These are phyloP conservation scores for Rhytidhysteron rufulum DNA, from an alignment of 2,329 filamentous ascomycete species.

Conservation along the genomic window DNA sequence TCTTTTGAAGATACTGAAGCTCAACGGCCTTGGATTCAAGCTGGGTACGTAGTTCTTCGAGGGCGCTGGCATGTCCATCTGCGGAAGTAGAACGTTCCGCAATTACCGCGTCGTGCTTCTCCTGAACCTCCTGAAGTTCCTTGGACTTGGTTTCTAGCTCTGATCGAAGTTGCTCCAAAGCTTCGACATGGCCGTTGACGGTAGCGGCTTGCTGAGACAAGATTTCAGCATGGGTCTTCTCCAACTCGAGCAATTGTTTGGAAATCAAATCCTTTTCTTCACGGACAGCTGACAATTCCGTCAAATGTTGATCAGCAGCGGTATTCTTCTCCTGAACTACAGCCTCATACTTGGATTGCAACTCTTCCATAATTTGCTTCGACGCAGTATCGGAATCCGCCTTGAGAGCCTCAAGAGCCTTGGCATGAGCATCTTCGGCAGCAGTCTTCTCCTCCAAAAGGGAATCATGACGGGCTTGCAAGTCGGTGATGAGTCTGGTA, in stretches of 20 bases:
- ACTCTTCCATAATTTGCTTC: slow-evolving; percentile 19
- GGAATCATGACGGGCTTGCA: slow-evolving; percentile 26
- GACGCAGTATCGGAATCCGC: slow-evolving; percentile 23
- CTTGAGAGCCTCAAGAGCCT: slow-evolving; percentile 26
- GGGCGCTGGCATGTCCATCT: background rate
- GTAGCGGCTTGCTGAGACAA: slow-evolving; percentile 19
- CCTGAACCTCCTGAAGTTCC: slow-evolving; percentile 26
- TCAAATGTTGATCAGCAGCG: slow-evolving; percentile 13
- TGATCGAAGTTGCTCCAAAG: slow-evolving; percentile 16
- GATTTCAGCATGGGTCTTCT: slow-evolving; percentile 25
- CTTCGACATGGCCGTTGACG: slow-evolving; percentile 14
- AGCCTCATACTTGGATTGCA: slow-evolving; percentile 19
- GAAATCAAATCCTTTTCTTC: slow-evolving; percentile 16
- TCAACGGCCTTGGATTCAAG: slow-evolving; percentile 14
- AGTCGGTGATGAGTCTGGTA: slow-evolving; percentile 17
- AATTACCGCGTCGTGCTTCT: slow-evolving; percentile 25
- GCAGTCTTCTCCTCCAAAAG: slow-evolving; percentile 26
- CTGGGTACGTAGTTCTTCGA: slow-evolving; percentile 14
- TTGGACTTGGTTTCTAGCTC: slow-evolving; percentile 19
- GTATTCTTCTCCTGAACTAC: slow-evolving; percentile 16
- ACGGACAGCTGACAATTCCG: slow-evolving; percentile 17
- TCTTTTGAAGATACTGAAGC: slow-evolving; percentile 16
- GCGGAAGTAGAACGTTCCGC: slow-evolving; percentile 15
- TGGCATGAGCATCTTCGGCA: slow-evolving; percentile 26
- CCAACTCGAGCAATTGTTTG: slow-evolving; percentile 25